These are phyloP conservation scores for Setaria viridis DNA, from an alignment of 202 grass and related monocot genomes.

Conservation along the genomic window DNA sequence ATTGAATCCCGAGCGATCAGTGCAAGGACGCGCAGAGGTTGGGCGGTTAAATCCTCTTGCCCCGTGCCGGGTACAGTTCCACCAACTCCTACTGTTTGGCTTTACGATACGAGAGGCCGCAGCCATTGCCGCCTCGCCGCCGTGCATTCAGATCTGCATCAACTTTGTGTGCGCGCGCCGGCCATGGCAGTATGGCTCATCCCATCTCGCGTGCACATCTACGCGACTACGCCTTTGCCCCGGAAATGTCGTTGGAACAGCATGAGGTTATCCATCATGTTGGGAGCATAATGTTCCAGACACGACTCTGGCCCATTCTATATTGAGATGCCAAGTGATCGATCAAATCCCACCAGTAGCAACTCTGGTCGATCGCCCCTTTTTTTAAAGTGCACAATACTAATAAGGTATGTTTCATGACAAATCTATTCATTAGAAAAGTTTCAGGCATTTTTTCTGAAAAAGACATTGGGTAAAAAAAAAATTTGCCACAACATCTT, in stretches of 20 bases:
- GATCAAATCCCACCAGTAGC: neutral
- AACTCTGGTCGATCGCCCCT: too few relatives aligned
- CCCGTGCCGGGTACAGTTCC: neutral
- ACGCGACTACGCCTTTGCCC: neutral
- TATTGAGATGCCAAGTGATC: neutral
- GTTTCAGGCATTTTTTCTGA: too few relatives aligned
- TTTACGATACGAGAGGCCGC: neutral
- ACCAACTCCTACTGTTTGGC: constrained; percentile 11
- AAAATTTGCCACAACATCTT: too few relatives aligned
- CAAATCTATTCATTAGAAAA: too few relatives aligned
- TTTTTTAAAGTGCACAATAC: too few relatives aligned
- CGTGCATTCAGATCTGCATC: neutral
- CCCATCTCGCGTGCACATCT: neutral
- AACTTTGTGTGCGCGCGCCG: neutral
- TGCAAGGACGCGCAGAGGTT: neutral
- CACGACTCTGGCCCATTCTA: neutral
- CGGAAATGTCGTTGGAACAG: neutral
- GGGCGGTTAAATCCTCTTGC: constrained; percentile 19
- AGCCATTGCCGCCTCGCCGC: neutral
- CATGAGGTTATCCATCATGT: neutral
- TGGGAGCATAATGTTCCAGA: neutral
- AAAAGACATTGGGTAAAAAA: too few relatives aligned
- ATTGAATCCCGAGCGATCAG: neutral
- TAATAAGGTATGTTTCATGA: too few relatives aligned
- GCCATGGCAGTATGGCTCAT: neutral